Conservation (phyloP, 306 rosid species). For the Cicer chorassanicum region DNA sequence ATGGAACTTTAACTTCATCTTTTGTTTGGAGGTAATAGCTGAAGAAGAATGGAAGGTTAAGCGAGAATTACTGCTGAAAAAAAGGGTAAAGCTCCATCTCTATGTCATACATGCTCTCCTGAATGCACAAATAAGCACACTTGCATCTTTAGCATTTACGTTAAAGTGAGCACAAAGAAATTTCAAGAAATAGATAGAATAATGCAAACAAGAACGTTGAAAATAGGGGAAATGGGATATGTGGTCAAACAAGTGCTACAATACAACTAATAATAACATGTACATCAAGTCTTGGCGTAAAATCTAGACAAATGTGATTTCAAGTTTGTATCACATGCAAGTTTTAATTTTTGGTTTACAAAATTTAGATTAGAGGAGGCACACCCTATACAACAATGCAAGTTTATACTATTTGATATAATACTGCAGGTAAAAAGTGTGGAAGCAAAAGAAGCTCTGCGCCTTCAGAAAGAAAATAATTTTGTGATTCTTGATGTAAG, state of each 20-base stretch:
- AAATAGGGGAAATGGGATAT: not conserved
- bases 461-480: slow-evolving; percentile 94
- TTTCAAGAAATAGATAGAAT: not conserved
- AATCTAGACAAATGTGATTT: slow-evolving; percentile 6
- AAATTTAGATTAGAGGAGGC: too few species aligned
- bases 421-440: slow-evolving; percentile 84
- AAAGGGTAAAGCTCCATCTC: slow-evolving; percentile 60
- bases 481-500: slow-evolving; percentile 94
- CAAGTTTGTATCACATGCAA: not conserved
- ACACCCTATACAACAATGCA: too few species aligned
- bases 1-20: slow-evolving; percentile 38
- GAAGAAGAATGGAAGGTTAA: slow-evolving; percentile 97
- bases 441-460: slow-evolving; percentile 87
- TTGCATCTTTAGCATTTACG: slow-evolving; percentile 25
- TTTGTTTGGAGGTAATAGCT: slow-evolving; percentile 66
- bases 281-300: not conserved
- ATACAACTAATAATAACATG: slow-evolving; percentile 3
- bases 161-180: slow-evolving; percentile 5
- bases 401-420: not conserved
- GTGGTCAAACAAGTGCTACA: slow-evolving; percentile 9
- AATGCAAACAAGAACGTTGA: slow-evolving; percentile 2
- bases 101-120: slow-evolving; percentile 24
- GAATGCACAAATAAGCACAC: slow-evolving; percentile 23
- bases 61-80: slow-evolving; percentile 70
- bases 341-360: not conserved